Conservation (phyloP, 345 rosid species). For the Gossypium anomalum region DNA sequence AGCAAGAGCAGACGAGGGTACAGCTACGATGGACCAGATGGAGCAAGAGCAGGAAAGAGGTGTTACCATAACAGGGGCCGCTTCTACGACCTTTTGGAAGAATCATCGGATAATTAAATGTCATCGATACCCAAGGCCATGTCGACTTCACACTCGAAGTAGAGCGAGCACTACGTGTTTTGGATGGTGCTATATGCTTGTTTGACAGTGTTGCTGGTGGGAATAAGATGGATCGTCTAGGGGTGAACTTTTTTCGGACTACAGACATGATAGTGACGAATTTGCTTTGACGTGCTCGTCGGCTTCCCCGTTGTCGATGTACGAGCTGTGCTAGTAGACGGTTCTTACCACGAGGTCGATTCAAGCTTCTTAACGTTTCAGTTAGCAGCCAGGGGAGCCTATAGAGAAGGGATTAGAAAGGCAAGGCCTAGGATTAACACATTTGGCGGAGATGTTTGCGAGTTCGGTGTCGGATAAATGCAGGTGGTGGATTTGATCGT, state of each 20-base stretch:
- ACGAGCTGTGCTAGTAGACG: constrained; percentile 77
- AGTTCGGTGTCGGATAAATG: neutral
- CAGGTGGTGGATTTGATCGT: constrained; percentile 85
- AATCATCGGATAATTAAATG: constrained; percentile 87
- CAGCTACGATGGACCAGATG: constrained; percentile 66
- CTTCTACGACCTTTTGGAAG: constrained; percentile 89
- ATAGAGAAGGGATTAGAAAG: constrained; percentile 65
- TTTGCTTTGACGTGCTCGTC: constrained; percentile 83
- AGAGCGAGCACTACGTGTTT: constrained; percentile 87
- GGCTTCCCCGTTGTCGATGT: constrained; percentile 89
- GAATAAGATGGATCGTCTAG: constrained; percentile 94
- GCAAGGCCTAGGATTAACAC: neutral
- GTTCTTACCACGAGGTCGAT: constrained; percentile 93
- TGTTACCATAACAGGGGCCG: constrained; percentile 92
- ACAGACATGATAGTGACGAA: constrained; percentile 91
- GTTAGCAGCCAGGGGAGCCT: constrained; percentile 92
- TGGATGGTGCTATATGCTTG: constrained; percentile 93
- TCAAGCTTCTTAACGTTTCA: constrained; percentile 94
- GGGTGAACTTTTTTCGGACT: constrained; percentile 88
- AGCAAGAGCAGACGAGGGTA: constrained; percentile 35
- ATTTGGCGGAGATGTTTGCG: too few species aligned
- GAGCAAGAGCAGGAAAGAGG: constrained; percentile 76
- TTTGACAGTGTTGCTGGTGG: constrained; percentile 97
- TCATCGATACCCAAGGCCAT: constrained; percentile 95
- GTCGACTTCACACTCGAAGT: constrained; percentile 97